Conservation (phyloP, 345 rosid genomes). For the Leavenworthia alabamica region DNA sequence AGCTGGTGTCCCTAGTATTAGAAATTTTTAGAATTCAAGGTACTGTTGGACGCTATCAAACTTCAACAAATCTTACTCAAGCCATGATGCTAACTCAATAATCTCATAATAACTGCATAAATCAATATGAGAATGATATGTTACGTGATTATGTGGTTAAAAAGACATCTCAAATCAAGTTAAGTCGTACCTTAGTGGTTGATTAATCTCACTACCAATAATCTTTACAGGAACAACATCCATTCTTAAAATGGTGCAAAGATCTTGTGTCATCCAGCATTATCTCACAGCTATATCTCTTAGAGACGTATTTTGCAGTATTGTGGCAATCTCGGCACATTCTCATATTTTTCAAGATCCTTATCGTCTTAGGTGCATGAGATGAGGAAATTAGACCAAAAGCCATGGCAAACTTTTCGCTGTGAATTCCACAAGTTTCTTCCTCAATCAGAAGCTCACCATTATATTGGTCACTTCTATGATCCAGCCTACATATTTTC, state of each 20-base stretch:
- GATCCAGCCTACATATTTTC: conserved; percentile 31
- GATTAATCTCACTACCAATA: conserved; percentile 48
- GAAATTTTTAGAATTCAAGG: not conserved
- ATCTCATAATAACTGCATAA: not conserved
- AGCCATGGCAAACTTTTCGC: conserved; percentile 78
- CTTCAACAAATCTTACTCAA: conserved; percentile 3
- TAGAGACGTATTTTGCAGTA: conserved; percentile 53
- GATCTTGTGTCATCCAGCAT: conserved; percentile 56
- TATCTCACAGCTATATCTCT: conserved; percentile 47
- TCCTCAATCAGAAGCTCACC: conserved; percentile 48
- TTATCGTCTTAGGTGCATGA: conserved; percentile 36
- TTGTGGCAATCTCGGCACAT: conserved; percentile 74
- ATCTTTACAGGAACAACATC: conserved; percentile 69
- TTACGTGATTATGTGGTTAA: not conserved
- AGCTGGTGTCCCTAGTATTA: not conserved
- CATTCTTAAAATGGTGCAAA: conserved; percentile 73
- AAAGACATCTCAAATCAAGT: not conserved
- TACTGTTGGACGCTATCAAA: not conserved
- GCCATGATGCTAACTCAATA: conserved; percentile 1
- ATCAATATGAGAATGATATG: not conserved
- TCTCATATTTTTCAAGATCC: conserved; percentile 62
- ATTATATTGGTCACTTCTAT: conserved; percentile 32
- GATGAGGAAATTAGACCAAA: conserved; percentile 52
- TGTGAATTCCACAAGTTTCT: conserved; percentile 51
- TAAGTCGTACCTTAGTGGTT: conserved; percentile 15